Conservation (phyloP, 177 flowering plant genomes). For the Vitis hybrid region DNA sequence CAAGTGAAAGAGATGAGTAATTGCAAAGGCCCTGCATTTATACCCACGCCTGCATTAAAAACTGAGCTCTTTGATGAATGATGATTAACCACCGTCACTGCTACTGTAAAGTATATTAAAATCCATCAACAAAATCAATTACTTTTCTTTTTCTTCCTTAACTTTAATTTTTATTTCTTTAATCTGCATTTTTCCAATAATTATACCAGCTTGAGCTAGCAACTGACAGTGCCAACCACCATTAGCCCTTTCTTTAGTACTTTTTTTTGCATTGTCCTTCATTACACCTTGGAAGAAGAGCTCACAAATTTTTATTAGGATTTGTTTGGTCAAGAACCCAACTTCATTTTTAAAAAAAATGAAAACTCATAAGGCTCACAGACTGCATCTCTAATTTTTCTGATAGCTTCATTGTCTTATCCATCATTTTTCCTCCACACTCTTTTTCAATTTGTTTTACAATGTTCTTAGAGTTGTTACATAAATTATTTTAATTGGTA, state of each 20-base stretch:
- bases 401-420: conserved; percentile 15
- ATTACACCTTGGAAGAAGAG: conserved; percentile 27
- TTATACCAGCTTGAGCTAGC: conserved; percentile 45
- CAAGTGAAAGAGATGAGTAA: conserved; percentile 31
- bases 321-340: conserved; percentile 46
- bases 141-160: conserved; percentile 1
- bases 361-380: too few species aligned
- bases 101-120: conserved; percentile 39
- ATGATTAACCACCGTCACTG: conserved; percentile 97
- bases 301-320: conserved; percentile 20
- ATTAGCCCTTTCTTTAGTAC: conserved; percentile 12
- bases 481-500: too few species aligned
- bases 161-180: not conserved
- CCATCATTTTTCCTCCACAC: not conserved
- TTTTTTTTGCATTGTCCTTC: conserved; percentile 22
- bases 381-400: not conserved
- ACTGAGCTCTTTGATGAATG: conserved; percentile 59
- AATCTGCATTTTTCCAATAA: conserved; percentile 5
- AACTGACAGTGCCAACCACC: conserved; percentile 78
- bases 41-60: conserved; percentile 91
- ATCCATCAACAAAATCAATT: conserved; percentile 1
- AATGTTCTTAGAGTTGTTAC: not conserved
- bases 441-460: not conserved
- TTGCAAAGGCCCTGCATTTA: conserved; percentile 68
- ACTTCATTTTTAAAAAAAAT: too few species aligned